Evolutionary conservation across 345 rosid genomes (phyloP).

Genomic region (Populus davidiana): DNA sequence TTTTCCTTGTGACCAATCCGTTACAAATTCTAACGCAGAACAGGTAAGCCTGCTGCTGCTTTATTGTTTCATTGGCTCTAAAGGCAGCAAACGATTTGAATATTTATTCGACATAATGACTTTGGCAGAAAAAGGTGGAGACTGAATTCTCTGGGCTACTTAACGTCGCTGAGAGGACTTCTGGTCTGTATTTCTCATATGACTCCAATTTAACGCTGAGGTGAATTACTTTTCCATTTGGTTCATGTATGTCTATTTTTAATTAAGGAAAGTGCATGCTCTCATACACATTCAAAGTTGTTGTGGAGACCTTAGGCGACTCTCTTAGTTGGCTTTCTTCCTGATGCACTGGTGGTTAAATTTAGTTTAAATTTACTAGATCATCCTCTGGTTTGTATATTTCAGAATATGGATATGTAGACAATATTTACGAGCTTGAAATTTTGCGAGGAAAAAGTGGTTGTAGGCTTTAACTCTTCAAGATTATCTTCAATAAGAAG

Average conservation of each 20-base stretch:
- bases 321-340: background rate
- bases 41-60: slow-evolving; percentile 47
- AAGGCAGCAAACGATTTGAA: slow-evolving; percentile 3
- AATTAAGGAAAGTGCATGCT: background rate
- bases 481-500: too few relatives aligned
- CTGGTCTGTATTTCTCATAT: slow-evolving; percentile 86
- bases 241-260: background rate
- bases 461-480: background rate
- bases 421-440: too few relatives aligned
- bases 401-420: background rate
- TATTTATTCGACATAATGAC: slow-evolving; percentile 4
- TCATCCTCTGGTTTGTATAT: background rate
- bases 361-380: background rate
- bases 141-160: slow-evolving; percentile 68
- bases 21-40: slow-evolving; percentile 63
- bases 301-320: background rate
- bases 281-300: background rate
- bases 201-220: slow-evolving; percentile 85
- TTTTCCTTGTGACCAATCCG: slow-evolving; percentile 83
- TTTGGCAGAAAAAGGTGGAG: slow-evolving; percentile 81
- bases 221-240: slow-evolving; percentile 25
- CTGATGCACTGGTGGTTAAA: background rate
- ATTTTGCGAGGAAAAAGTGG: background rate
- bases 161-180: slow-evolving; percentile 64
- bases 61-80: background rate